A percentile compares a stretch with the other conserved stretches of the same genome.
phyloP scores from a whole-genome alignment of 2,329 filamentous ascomycete genomes.

The Gliomastix tumulicola region DNA sequence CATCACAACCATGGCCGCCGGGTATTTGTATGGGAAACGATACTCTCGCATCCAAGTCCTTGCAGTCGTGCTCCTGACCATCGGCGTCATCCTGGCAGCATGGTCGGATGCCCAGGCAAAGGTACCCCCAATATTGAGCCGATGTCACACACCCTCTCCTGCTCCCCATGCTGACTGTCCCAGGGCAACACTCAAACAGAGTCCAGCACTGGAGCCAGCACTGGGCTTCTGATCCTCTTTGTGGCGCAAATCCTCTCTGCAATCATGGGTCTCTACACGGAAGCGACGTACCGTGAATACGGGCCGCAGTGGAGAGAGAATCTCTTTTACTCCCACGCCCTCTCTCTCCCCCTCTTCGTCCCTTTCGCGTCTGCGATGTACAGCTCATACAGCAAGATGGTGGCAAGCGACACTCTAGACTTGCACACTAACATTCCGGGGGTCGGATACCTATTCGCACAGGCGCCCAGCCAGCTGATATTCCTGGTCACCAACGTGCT shows the following conservation, averaged over 20 bases:
- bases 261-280: conserved; percentile 91
- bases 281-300: conserved; percentile 79
- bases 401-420: conserved; percentile 46
- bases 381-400: conserved; percentile 56
- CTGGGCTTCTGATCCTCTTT: conserved; percentile 76
- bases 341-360: conserved; percentile 70
- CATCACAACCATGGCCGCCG: conserved; percentile 91
- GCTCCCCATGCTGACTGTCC: conserved; percentile 1
- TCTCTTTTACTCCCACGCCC: conserved; percentile 81
- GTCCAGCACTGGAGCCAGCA: conserved; percentile 27
- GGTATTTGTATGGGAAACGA: conserved; percentile 75
- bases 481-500: conserved; percentile 71
- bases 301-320: conserved; percentile 93
- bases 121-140: conserved; percentile 33
- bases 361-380: conserved; percentile 62
- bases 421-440: conserved; percentile 2
- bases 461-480: conserved; percentile 61
- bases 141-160: not conserved
- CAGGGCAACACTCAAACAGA: conserved; percentile 4
- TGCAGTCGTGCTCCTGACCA: conserved; percentile 75
- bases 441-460: conserved; percentile 1
- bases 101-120: conserved; percentile 85
- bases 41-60: conserved; percentile 76
- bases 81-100: conserved; percentile 81
- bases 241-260: conserved; percentile 85